Conservation (phyloP, 441 rosid species). For the Adansonia madagascariensis region DNA sequence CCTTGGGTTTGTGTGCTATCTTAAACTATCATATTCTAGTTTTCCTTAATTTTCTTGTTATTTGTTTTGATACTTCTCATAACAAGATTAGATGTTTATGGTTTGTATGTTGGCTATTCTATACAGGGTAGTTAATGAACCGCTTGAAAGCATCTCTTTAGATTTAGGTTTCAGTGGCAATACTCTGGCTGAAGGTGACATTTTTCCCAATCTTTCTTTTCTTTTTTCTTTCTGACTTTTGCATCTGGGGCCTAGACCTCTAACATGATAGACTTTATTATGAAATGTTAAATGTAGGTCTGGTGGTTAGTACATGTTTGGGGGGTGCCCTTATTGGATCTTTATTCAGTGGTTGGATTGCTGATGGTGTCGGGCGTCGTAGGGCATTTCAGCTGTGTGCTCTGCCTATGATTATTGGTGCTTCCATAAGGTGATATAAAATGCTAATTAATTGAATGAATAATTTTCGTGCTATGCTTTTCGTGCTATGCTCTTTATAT, state of each 20-base stretch:
- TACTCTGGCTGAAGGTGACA: conserved; percentile 78
- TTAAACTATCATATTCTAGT: conserved; percentile 22
- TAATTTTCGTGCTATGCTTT: not conserved
- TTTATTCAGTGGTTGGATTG: conserved; percentile 83
- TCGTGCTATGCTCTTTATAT: not conserved
- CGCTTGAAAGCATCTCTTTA: conserved; percentile 74
- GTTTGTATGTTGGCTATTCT: conserved; percentile 9
- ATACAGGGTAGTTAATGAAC: conserved; percentile 80
- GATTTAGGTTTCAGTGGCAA: conserved; percentile 84
- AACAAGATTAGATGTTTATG: conserved; percentile 11
- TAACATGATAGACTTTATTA: conserved; percentile 24
- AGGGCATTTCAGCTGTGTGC: conserved; percentile 88
- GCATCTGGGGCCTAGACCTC: not conserved
- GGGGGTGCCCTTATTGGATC: conserved; percentile 89
- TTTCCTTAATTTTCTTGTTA: conserved; percentile 15
- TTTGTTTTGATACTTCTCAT: not conserved
- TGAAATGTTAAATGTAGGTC: conserved; percentile 52
- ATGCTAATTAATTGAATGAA: conserved; percentile 5
- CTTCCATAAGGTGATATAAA: conserved; percentile 63
- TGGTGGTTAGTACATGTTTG: conserved; percentile 91
- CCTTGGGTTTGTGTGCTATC: conserved; percentile 52
- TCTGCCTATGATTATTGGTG: conserved; percentile 85
- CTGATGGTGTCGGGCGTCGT: conserved; percentile 90
- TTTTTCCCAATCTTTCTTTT: not conserved
- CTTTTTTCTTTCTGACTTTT: not conserved